phyloP scores from a whole-genome alignment of 2,329 filamentous ascomycete genomes.

The Arachnopeziza araneosa region DNA sequence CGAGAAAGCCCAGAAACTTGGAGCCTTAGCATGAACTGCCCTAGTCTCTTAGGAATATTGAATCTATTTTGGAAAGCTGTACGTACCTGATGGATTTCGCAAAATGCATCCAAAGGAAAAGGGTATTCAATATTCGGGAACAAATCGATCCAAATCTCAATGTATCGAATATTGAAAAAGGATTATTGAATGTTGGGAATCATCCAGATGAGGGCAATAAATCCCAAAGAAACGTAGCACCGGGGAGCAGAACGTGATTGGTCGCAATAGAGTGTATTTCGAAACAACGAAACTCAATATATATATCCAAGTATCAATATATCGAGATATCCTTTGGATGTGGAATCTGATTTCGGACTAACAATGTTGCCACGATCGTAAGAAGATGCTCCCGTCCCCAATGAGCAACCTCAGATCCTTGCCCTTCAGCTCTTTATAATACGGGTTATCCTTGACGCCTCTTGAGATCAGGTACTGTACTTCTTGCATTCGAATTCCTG shows the following conservation, averaged over 20 bases:
- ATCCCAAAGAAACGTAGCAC: background rate
- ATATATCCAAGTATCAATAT: background rate
- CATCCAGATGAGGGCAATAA: background rate
- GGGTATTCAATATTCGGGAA: background rate
- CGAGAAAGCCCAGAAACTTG: background rate
- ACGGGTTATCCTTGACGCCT: background rate
- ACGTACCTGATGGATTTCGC: background rate
- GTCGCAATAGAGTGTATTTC: background rate
- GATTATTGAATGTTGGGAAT: background rate
- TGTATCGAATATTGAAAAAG: background rate
- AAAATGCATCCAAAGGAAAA: background rate
- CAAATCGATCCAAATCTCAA: background rate
- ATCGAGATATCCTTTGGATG: background rate
- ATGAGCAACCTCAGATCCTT: background rate
- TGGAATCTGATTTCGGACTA: background rate
- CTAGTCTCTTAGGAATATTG: background rate
- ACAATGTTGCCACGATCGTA: background rate
- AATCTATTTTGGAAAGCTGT: background rate
- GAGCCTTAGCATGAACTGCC: background rate
- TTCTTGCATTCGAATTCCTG: background rate
- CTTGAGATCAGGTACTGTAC: background rate
- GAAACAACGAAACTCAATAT: background rate
- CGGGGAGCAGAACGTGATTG: background rate
- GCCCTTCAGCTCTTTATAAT: background rate
- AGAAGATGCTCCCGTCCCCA: background rate